Percentiles rank a stretch among this genome's conserved stretches.
Evolutionary conservation across 2,329 filamentous ascomycete genomes (phyloP).

Genomic region (Aspergillus sp.): DNA sequence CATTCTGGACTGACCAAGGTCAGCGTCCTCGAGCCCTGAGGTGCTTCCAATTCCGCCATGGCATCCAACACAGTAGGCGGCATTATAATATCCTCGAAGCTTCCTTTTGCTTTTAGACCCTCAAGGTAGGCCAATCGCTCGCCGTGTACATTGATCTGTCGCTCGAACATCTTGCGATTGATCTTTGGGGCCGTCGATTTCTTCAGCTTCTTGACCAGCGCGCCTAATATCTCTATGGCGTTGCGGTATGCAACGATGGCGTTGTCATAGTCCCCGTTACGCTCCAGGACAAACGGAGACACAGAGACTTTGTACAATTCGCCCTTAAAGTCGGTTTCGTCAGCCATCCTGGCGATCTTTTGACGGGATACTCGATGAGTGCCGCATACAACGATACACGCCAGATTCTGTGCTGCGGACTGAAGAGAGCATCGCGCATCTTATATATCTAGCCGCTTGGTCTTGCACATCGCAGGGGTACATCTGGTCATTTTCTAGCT

Average conservation of each 20-base stretch:
- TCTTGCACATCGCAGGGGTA: too few relatives aligned
- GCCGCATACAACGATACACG: background rate
- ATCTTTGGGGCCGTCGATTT: slow-evolving; percentile 14
- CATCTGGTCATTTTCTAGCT: too few relatives aligned
- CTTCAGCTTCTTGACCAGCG: slow-evolving; percentile 9
- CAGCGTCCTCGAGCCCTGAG: slow-evolving; percentile 8
- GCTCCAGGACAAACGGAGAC: slow-evolving; percentile 7
- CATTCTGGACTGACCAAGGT: slow-evolving; percentile 4
- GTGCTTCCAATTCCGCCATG: slow-evolving; percentile 8
- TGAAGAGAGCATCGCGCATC: background rate
- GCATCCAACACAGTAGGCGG: slow-evolving; percentile 13
- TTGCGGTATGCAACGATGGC: slow-evolving; percentile 13
- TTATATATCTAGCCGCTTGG: too few relatives aligned
- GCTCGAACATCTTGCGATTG: slow-evolving; percentile 19
- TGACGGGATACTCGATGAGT: too few relatives aligned
- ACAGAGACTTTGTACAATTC: background rate
- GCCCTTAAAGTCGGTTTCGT: background rate
- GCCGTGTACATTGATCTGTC: slow-evolving; percentile 15
- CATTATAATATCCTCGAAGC: slow-evolving; percentile 11
- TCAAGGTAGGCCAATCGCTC: slow-evolving; percentile 16
- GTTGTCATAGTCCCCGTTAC: slow-evolving; percentile 13
- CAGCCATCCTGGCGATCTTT: background rate
- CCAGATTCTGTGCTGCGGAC: background rate
- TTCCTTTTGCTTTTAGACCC: slow-evolving; percentile 9
- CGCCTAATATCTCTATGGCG: slow-evolving; percentile 7